Conservation (phyloP, 208 protist genomes). For the Crithidia bombi region DNA sequence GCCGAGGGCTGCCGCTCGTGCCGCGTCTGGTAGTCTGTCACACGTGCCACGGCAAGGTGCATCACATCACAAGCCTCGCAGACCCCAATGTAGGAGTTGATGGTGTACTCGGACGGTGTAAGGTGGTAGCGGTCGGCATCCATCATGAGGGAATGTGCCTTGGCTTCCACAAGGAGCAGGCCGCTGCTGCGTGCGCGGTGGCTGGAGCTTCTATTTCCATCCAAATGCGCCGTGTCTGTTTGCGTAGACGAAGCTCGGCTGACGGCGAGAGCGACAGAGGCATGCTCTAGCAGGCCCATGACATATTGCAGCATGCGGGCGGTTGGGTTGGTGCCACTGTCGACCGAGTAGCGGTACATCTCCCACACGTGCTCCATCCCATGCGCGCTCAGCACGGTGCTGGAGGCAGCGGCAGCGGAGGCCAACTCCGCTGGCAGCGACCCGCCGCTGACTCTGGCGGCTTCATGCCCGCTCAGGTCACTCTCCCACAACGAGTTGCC, state of each 20-base stretch:
- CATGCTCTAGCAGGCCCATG: slow-evolving; percentile 76
- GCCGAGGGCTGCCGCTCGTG: slow-evolving; percentile 67
- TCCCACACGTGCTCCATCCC: slow-evolving; percentile 61
- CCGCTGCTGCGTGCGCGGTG: slow-evolving; percentile 15
- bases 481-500: slow-evolving; percentile 13
- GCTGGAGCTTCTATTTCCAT: not conserved
- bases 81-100: slow-evolving; percentile 72
- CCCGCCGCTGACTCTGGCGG: slow-evolving; percentile 1
- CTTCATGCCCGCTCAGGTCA: slow-evolving; percentile 5
- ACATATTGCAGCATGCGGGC: slow-evolving; percentile 68
- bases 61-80: slow-evolving; percentile 66
- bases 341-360: slow-evolving; percentile 83
- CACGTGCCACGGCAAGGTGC: slow-evolving; percentile 78
- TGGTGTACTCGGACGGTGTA: slow-evolving; percentile 72
- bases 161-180: slow-evolving; percentile 58
- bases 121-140: slow-evolving; percentile 78
- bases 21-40: slow-evolving; percentile 73
- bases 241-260: slow-evolving; percentile 7
- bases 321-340: slow-evolving; percentile 83
- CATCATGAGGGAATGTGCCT: slow-evolving; percentile 82
- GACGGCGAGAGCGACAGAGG: slow-evolving; percentile 24
- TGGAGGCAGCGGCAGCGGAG: slow-evolving; percentile 38
- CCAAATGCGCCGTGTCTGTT: not conserved
- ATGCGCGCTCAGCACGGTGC: slow-evolving; percentile 41
- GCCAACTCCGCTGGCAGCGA: slow-evolving; percentile 53